Evolutionary conservation across 177 flowering plant genomes (phyloP).

Genomic region (Vitis hybrid): DNA sequence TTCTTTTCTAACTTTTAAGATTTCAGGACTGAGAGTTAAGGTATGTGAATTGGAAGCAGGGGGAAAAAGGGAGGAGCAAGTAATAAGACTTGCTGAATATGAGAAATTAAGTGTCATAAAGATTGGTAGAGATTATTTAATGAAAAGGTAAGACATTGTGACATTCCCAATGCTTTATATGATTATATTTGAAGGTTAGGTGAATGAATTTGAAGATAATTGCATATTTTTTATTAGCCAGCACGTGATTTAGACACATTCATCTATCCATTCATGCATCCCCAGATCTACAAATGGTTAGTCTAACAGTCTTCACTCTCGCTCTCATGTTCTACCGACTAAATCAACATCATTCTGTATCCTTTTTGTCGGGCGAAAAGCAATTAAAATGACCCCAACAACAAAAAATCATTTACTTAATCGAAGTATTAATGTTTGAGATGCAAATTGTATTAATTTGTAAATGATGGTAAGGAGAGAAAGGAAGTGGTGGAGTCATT

Average conservation of each 20-base stretch:
- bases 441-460: too few relatives aligned
- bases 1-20: too few relatives aligned
- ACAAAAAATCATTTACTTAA: background rate
- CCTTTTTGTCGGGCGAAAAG: slow-evolving; percentile 6
- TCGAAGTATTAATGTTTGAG: background rate
- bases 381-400: background rate
- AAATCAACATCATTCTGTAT: background rate
- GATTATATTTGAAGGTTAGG: background rate
- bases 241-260: slow-evolving; percentile 12
- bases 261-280: background rate
- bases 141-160: slow-evolving; percentile 8
- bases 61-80: too few relatives aligned
- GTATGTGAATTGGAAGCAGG: too few relatives aligned
- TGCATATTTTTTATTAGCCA: background rate
- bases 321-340: too few relatives aligned
- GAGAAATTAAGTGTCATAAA: too few relatives aligned
- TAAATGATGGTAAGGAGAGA: too few relatives aligned
- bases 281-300: too few relatives aligned
- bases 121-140: background rate
- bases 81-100: too few relatives aligned
- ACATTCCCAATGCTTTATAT: slow-evolving; percentile 17
- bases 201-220: background rate
- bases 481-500: too few relatives aligned
- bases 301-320: too few relatives aligned
- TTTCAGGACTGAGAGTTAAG: too few relatives aligned